phyloP scores from a whole-genome alignment of 768 basidiomycete genomes.

The Russula vinacea region DNA sequence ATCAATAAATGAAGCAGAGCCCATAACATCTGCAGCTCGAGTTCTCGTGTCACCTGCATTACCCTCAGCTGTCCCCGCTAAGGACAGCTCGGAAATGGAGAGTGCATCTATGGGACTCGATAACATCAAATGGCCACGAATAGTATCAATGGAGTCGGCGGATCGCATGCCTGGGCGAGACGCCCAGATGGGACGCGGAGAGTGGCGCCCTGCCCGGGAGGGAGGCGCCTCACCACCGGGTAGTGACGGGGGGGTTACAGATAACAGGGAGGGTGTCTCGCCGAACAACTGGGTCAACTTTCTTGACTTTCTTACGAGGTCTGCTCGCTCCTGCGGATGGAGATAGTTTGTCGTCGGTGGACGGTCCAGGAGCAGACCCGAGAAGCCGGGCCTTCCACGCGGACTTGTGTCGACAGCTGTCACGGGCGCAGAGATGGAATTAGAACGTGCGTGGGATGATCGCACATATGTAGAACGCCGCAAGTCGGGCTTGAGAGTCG shows the following conservation, averaged over 20 bases:
- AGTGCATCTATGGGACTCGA: constrained; percentile 47
- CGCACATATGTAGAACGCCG: constrained; percentile 35
- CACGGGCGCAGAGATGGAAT: constrained; percentile 10
- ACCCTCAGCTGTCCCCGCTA: constrained; percentile 9
- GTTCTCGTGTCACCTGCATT: constrained; percentile 9
- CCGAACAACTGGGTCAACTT: constrained; percentile 84
- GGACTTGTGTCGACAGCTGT: constrained; percentile 22
- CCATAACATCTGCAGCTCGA: constrained; percentile 26
- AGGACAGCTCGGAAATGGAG: constrained; percentile 15
- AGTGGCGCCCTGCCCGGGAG: background rate
- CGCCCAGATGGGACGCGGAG: constrained; percentile 4
- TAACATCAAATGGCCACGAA: constrained; percentile 56
- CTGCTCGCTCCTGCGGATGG: constrained; percentile 60
- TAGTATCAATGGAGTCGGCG: constrained; percentile 21
- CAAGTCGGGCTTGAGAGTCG: constrained; percentile 48
- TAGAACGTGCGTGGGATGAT: constrained; percentile 17
- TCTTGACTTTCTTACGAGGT: constrained; percentile 66
- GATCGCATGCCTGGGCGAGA: background rate
- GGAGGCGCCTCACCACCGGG: constrained; percentile 12
- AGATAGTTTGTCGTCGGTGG: constrained; percentile 71
- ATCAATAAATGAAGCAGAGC: constrained; percentile 54
- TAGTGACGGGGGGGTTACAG: constrained; percentile 18
- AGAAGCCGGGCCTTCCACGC: constrained; percentile 19
- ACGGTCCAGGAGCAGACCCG: constrained; percentile 33
- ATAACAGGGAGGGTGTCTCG: constrained; percentile 45